Base-by-base conservation (phyloP, 352 stramenopile genomes). In the Globisporangium camurandrum region DNA sequence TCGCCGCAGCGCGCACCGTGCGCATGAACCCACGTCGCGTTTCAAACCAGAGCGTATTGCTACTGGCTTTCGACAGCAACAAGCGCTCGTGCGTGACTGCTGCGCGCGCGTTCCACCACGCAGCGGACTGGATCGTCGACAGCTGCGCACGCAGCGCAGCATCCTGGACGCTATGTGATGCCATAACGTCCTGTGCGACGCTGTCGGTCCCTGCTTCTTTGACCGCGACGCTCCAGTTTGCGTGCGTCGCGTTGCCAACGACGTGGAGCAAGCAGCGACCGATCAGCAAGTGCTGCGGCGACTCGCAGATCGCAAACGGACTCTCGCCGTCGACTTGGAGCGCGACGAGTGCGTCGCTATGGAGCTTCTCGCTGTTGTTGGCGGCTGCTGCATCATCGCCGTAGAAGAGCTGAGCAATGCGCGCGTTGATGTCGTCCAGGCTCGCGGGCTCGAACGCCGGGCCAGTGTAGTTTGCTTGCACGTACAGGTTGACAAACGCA, bases 381-480 rank as follows among this genome's bases (percentile, higher is more conserved):
- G 12, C 8, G 14, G 38, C n/a, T 7, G 23, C 24, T 2, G 33
- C 11, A 17, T 10, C 24, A 38, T 54, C 28, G 33, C 49, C 50
- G 49, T 41, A 33, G 46, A 87, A 57, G 17, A 85, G 51, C 17
- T 49, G 57, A 3, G 60, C 56, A 11, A 58, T 47, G 16, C 75
- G 50, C 33, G 66, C 57, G 14, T 75, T 61, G 42, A 88, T 62
- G 56, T 87, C 75, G 28, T 54, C 44, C 11, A 92, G 51, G 26
- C 60, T 50, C 41, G 62, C 56, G 17, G 65, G 63, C 34, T 88
- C 75, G 39, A 92, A 74, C 14, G 81, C 77, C 8, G 81, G 81
- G 19, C 81, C 77, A 3, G 81, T 89, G 63, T 92, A 92, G 50
- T 92, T 89, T 19, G 77, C 69, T 41, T 92, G 78, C 36, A 89